Base-by-base conservation (phyloP, 352 stramenopile genomes). In the Pythium graminicola region DNA sequence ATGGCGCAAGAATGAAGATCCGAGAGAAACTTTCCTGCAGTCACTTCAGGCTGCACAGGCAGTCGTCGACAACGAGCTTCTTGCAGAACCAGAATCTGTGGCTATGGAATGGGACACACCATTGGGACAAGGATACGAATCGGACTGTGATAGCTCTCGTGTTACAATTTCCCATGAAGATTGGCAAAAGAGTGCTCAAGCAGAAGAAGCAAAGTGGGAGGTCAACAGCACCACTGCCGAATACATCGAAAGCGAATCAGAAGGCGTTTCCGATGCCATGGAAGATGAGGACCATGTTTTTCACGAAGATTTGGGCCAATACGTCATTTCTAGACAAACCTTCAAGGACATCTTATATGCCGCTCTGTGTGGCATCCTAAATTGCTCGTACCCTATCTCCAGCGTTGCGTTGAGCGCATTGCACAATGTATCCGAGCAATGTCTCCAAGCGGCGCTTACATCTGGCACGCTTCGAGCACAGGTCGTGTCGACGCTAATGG, bases 401-500 rank as follows among this genome's bases (percentile, higher is more conserved):
- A 68, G 75, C 0, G 78, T 88, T 6, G 83, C 79, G 3, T 58
- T 92, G 7, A 91, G 79, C 38, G 81, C 77, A 5, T 55, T 93
- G 8, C 83, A 93, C 59, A 93, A 88, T 29, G 69, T 72, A 6
- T 65, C 68, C 2, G 83, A 93, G 64, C 79, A 89, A 48, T 82
- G 79, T 47, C 49, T 93, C 24, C 64, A 86, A 32, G 65, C 63
- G 19, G 72, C 65, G 11, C 62, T 93, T 16, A 76, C 64, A 19
- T 61, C 81, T 57, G 75, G 83, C 13, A 72, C 67, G 27, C 61
- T 93, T 32, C 72, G 69, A n/a, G 68, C 73, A 33, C 67, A 86
- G 53, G 33, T 89, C 19, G 49, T 68, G 24, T 64, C 65, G 20
- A 72, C 74, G n/a, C 55, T 82, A 8, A 74, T 82, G 39, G 75